Evolutionary conservation across 164 flowering plant genomes (phyloP).

Genomic region (Nymphaea thermarum): DNA sequence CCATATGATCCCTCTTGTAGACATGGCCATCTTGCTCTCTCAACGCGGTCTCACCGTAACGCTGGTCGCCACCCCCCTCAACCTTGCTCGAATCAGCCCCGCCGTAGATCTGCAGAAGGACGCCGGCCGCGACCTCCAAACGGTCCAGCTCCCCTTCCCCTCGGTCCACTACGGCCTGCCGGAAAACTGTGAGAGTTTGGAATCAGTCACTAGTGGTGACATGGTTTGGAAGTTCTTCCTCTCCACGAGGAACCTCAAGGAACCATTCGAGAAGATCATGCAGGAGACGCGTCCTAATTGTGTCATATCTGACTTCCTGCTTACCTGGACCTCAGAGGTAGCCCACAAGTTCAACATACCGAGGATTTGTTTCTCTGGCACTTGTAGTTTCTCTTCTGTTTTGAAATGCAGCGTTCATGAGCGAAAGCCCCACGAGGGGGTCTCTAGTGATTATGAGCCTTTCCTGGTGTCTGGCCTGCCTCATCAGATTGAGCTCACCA

Average conservation of each 20-base stretch:
- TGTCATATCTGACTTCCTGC: background rate
- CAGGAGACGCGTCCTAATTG: background rate
- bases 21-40: constrained; percentile 41
- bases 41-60: constrained; percentile 30
- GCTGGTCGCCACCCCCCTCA: constrained; percentile 34
- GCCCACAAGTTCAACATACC: constrained; percentile 1
- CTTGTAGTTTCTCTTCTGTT: background rate
- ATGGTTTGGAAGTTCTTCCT: background rate
- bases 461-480: too few relatives aligned
- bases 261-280: constrained; percentile 25
- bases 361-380: background rate
- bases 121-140: constrained; percentile 9
- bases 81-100: constrained; percentile 13
- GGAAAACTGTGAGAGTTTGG: too few relatives aligned
- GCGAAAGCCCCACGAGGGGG: too few relatives aligned
- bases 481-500: too few relatives aligned
- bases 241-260: constrained; percentile 14
- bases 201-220: background rate
- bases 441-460: too few relatives aligned
- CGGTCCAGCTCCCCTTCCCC: constrained; percentile 20
- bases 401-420: background rate
- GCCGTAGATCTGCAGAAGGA: constrained; percentile 7
- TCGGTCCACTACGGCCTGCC: constrained; percentile 27
- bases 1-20: constrained; percentile 38
- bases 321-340: constrained; percentile 1